Conservation (phyloP, 2,329 filamentous ascomycete genomes). For the Neonectria sp. region DNA sequence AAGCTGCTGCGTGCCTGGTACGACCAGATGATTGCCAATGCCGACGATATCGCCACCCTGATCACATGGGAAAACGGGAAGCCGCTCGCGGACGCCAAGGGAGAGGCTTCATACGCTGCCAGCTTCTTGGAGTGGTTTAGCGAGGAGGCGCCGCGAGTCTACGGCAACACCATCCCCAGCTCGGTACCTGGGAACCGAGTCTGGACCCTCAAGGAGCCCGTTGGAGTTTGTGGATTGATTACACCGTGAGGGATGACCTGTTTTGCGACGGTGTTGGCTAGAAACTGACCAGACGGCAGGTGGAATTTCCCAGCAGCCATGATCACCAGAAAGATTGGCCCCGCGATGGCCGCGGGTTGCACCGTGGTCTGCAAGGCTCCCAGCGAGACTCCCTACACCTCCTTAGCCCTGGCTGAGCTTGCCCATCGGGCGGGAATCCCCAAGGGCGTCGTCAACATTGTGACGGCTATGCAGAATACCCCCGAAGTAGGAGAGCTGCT, state of each 20-base stretch:
- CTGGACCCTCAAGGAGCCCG: constrained; percentile 84
- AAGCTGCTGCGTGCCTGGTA: constrained; percentile 86
- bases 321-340: constrained; percentile 79
- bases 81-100: constrained; percentile 81
- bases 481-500: constrained; percentile 82
- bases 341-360: constrained; percentile 92
- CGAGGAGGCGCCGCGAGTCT: constrained; percentile 81
- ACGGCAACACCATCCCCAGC: constrained; percentile 82
- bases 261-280: neutral
- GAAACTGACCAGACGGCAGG: constrained; percentile 48
- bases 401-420: constrained; percentile 89
- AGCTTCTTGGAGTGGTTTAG: constrained; percentile 87
- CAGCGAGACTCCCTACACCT: constrained; percentile 92
- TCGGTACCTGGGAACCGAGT: constrained; percentile 81
- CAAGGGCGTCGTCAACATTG: constrained; percentile 89
- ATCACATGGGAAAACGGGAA: constrained; percentile 96
- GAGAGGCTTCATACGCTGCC: constrained; percentile 80
- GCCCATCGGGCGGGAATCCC: constrained; percentile 90
- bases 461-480: constrained; percentile 86
- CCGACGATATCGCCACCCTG: constrained; percentile 84
- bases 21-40: constrained; percentile 83
- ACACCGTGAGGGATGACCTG: constrained; percentile 69
- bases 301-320: constrained; percentile 91
- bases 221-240: constrained; percentile 87
- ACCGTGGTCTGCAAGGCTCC: constrained; percentile 94